Percentiles rank a stretch among this genome's conserved stretches.
Evolutionary conservation across 108 stramenopile genomes (phyloP).

Genomic region (Skeletonema menzelii): DNA sequence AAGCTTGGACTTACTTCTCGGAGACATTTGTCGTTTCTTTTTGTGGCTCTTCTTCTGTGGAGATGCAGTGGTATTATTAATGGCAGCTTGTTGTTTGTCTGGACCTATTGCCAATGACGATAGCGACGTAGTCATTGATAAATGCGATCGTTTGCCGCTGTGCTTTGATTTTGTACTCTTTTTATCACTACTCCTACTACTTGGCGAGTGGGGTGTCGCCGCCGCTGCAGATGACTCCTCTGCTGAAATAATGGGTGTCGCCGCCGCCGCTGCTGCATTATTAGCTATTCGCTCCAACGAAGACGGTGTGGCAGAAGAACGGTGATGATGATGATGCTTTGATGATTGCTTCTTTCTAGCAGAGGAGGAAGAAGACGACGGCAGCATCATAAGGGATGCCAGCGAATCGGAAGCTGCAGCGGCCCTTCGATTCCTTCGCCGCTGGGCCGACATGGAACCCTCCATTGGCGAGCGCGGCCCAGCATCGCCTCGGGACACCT

Average conservation of each 20-base stretch:
- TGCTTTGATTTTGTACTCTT: neutral
- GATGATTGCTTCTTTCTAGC: conserved; percentile 1
- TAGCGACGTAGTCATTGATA: neutral
- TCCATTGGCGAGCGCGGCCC: neutral
- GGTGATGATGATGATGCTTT: neutral
- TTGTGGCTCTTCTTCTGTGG: conserved; percentile 1
- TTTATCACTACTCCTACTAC: neutral
- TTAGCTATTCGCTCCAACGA: neutral
- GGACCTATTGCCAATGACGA: neutral
- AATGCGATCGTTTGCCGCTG: neutral
- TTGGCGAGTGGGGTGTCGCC: neutral
- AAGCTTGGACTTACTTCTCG: conserved; percentile 8
- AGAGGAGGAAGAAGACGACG: conserved; percentile 4
- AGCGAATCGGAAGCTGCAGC: conserved; percentile 5
- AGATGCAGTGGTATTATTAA: neutral
- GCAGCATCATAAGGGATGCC: conserved; percentile 3
- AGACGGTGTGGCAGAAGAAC: neutral
- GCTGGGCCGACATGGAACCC: conserved; percentile 4
- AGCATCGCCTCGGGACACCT: neutral
- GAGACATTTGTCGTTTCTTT: conserved; percentile 16
- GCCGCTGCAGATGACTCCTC: neutral
- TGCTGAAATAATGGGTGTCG: neutral
- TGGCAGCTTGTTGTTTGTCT: neutral
- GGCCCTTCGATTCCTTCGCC: neutral
- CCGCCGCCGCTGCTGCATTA: neutral